phyloP scores from a whole-genome alignment of 148 eudicot species.

The Dysphania ambrosioides region DNA sequence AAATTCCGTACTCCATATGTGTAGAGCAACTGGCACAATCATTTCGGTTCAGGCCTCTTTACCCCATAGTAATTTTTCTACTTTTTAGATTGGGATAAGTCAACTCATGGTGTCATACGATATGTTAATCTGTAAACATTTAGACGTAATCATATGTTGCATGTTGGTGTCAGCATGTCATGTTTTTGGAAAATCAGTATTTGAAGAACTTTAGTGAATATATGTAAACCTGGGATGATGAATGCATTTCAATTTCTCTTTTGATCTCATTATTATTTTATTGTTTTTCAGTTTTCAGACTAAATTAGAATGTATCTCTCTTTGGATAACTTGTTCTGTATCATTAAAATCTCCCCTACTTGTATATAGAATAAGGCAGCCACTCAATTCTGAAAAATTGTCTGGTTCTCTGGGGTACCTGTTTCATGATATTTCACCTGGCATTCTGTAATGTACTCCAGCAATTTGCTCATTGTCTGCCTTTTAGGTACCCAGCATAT shows the following conservation, averaged over 20 bases:
- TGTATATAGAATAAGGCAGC: background rate
- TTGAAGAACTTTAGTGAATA: background rate
- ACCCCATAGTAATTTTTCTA: background rate
- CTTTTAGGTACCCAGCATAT: constrained; percentile 79
- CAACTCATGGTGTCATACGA: background rate
- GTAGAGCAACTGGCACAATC: background rate
- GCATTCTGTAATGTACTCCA: background rate
- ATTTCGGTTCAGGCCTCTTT: background rate
- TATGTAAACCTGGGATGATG: background rate
- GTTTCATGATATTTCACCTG: background rate
- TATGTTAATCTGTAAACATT: background rate
- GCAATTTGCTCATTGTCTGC: background rate
- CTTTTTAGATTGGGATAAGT: background rate
- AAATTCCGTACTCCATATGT: background rate
- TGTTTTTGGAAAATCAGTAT: background rate
- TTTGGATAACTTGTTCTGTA: background rate
- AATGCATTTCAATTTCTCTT: background rate
- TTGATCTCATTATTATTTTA: background rate
- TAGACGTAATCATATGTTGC: background rate
- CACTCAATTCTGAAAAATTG: background rate
- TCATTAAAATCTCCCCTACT: background rate
- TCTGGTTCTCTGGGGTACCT: background rate
- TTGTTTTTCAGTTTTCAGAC: background rate
- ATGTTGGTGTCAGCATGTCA: background rate
- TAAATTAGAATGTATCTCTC: background rate